Conservation (phyloP, 2,329 filamentous ascomycete species). For the Annulohypoxylon truncatum region DNA sequence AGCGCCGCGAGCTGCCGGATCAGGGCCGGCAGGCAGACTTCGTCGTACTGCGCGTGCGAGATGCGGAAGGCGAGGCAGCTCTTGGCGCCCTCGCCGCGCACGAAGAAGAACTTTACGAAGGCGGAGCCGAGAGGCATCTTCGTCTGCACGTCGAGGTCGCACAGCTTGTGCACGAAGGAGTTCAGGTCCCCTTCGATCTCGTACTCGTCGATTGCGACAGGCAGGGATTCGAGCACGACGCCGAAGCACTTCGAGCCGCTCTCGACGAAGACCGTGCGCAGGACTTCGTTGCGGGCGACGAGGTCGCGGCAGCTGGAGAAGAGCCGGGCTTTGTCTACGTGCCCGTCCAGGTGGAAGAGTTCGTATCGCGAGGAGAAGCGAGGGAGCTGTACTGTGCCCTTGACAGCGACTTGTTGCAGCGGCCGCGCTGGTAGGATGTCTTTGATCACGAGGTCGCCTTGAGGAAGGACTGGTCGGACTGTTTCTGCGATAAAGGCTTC, state of each 20-base stretch:
- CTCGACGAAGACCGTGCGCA: conserved; percentile 73
- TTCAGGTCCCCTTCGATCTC: conserved; percentile 64
- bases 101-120: conserved; percentile 70
- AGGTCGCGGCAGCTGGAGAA: conserved; percentile 64
- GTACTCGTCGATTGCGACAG: conserved; percentile 63
- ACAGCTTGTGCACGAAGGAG: conserved; percentile 64
- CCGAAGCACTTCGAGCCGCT: conserved; percentile 63
- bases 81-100: conserved; percentile 53
- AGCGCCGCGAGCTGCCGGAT: conserved; percentile 69
- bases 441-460: conserved; percentile 62
- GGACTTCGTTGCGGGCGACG: conserved; percentile 70
- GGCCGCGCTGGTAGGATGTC: conserved; percentile 70
- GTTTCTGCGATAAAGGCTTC: conserved; percentile 59
- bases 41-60: conserved; percentile 77
- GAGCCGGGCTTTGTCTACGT: conserved; percentile 61
- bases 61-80: conserved; percentile 68
- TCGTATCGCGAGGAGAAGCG: conserved; percentile 73
- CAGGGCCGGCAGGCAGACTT: conserved; percentile 72
- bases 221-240: conserved; percentile 67
- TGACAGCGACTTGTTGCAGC: conserved; percentile 69
- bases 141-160: conserved; percentile 65
- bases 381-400: conserved; percentile 66
- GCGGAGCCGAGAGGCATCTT: conserved; percentile 68
- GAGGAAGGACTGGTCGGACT: conserved; percentile 63
- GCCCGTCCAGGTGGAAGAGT: conserved; percentile 69